Percentiles rank a stretch among this genome's conserved stretches.
phyloP scores from a whole-genome alignment of 805 yeast species.

The Kazachstania viticola region DNA sequence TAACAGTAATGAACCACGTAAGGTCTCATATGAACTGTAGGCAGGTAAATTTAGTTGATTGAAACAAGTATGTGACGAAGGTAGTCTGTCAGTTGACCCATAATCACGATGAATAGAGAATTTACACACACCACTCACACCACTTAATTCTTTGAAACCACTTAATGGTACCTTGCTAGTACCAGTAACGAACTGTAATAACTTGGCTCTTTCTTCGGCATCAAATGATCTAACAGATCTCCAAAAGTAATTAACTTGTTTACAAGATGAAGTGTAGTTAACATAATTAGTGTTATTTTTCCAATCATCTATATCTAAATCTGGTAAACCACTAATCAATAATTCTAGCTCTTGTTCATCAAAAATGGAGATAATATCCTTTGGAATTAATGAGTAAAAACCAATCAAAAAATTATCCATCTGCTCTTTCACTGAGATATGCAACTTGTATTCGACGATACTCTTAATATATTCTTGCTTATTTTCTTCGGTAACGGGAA shows the following conservation, averaged over 20 bases:
- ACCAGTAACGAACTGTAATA: slow-evolving; percentile 93
- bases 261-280: slow-evolving; percentile 71
- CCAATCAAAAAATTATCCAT: slow-evolving; percentile 78
- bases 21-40: slow-evolving; percentile 76
- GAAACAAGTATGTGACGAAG: slow-evolving; percentile 94
- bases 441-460: slow-evolving; percentile 79
- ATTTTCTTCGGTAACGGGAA: slow-evolving; percentile 82
- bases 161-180: slow-evolving; percentile 91
- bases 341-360: slow-evolving; percentile 94
- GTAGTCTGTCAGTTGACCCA: slow-evolving; percentile 75
- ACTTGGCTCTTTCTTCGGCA: slow-evolving; percentile 84
- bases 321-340: slow-evolving; percentile 88
- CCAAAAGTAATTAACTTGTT: slow-evolving; percentile 96
- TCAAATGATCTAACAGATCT: slow-evolving; percentile 92
- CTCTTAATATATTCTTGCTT: slow-evolving; percentile 78
- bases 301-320: slow-evolving; percentile 95
- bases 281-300: slow-evolving; percentile 69
- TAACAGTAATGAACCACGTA: slow-evolving; percentile 65
- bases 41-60: slow-evolving; percentile 92
- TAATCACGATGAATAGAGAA: slow-evolving; percentile 86
- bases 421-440: slow-evolving; percentile 76
- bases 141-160: slow-evolving; percentile 84
- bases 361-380: slow-evolving; percentile 72
- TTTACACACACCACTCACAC: slow-evolving; percentile 75
- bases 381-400: slow-evolving; percentile 81